These are phyloP conservation scores for Mucor saturninus DNA, from an alignment of 371 early-diverging fungal genomes.

Conservation along the genomic window DNA sequence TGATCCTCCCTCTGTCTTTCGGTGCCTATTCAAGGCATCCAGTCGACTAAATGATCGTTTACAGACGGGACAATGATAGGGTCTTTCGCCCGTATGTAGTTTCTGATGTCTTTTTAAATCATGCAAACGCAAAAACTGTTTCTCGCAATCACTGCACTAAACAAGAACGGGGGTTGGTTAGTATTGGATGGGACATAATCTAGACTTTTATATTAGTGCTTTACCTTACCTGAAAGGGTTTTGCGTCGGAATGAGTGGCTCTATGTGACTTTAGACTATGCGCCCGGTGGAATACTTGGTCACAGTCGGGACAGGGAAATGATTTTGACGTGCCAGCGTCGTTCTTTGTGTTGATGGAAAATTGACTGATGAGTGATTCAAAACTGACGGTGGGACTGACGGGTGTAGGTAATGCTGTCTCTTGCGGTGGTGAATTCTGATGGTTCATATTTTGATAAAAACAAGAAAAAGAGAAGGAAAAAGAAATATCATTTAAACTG, in stretches of 20 bases:
- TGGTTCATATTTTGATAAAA: not conserved
- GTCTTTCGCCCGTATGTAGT: constrained; percentile 78
- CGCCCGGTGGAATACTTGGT: constrained; percentile 50
- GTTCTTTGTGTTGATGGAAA: constrained; percentile 20
- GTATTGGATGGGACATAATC: too few species aligned
- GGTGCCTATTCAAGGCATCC: constrained; percentile 76
- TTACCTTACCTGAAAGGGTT: constrained; percentile 48
- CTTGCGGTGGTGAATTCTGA: not conserved
- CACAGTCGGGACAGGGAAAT: constrained; percentile 40
- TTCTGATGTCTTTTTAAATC: constrained; percentile 79
- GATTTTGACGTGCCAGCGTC: constrained; percentile 2
- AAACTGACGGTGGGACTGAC: constrained; percentile 16
- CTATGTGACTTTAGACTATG: constrained; percentile 55
- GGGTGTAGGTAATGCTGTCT: constrained; percentile 15
- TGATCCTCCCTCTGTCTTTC: constrained; percentile 63
- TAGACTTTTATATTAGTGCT: too few species aligned
- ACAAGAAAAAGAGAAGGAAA: too few species aligned
- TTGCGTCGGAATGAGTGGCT: constrained; percentile 50
- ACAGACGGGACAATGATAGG: constrained; percentile 57
- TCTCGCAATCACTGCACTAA: constrained; percentile 47
- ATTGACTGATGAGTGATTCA: constrained; percentile 21
- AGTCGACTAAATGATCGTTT: constrained; percentile 66
- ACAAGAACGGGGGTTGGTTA: not conserved
- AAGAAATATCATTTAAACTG: too few species aligned
- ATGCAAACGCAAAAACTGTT: constrained; percentile 70